Conservation (phyloP, 441 rosid species). For the Brassica hybrid region DNA sequence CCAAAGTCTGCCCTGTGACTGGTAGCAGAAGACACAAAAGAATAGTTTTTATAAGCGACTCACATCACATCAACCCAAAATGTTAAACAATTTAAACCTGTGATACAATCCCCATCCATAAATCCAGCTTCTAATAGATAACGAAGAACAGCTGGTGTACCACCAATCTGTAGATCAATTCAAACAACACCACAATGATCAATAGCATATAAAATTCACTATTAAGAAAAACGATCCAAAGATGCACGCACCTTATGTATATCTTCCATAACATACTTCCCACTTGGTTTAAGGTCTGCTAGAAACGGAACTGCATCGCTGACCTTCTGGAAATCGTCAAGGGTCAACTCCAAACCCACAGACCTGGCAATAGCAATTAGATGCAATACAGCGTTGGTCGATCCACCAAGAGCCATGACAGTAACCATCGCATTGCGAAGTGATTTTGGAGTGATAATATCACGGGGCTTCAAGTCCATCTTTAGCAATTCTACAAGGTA, state of each 20-base stretch:
- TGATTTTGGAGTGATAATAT: slow-evolving; percentile 79
- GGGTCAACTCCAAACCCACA: slow-evolving; percentile 85
- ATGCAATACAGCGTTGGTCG: slow-evolving; percentile 97
- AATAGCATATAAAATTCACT: not conserved
- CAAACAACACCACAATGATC: too few relatives aligned
- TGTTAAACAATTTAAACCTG: slow-evolving; percentile 53
- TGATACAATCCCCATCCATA: slow-evolving; percentile 91
- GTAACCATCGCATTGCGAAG: slow-evolving; percentile 92
- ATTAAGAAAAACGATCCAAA: slow-evolving; percentile 15
- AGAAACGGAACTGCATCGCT: slow-evolving; percentile 90
- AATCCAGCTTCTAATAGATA: slow-evolving; percentile 83
- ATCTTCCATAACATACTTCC: slow-evolving; percentile 99
- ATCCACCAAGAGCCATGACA: slow-evolving; percentile 98
- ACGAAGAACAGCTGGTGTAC: slow-evolving; percentile 93
- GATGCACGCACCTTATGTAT: slow-evolving; percentile 72
- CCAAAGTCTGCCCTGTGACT: slow-evolving; percentile 95
- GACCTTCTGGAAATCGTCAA: slow-evolving; percentile 95
- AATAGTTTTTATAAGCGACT: too few relatives aligned
- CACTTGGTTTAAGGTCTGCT: slow-evolving; percentile 97
- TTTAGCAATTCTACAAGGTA: slow-evolving; percentile 75
- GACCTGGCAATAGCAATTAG: slow-evolving; percentile 99
- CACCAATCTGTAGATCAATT: slow-evolving; percentile 76
- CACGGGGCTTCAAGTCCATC: slow-evolving; percentile 94
- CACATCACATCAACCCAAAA: slow-evolving; percentile 1
- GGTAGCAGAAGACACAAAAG: slow-evolving; percentile 28